Evolutionary conservation across 2,329 filamentous ascomycete genomes (phyloP).

Genomic region (Bisporella sp.): DNA sequence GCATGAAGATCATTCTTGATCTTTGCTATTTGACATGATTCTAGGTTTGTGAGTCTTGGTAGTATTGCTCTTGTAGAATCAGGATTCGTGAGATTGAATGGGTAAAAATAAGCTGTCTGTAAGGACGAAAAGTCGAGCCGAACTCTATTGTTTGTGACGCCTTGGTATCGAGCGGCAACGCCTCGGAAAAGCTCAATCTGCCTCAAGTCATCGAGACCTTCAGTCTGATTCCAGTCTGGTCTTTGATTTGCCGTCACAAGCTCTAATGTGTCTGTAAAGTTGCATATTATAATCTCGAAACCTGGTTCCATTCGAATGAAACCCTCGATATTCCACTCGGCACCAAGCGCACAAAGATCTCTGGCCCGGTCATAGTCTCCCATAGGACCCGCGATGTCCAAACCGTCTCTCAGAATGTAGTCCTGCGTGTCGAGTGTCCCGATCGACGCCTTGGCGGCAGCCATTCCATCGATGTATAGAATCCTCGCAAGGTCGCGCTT

Average conservation of each 20-base stretch:
- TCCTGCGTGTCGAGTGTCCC: constrained; percentile 67
- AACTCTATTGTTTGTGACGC: constrained; percentile 32
- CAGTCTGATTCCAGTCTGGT: constrained; percentile 4
- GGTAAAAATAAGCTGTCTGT: constrained; percentile 24
- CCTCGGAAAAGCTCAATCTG: constrained; percentile 32
- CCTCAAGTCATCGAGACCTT: background rate
- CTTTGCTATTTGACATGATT: constrained; percentile 20
- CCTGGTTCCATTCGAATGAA: constrained; percentile 62
- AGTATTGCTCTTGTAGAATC: constrained; percentile 7
- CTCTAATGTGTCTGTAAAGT: constrained; percentile 39
- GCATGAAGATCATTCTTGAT: constrained; percentile 37
- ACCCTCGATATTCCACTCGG: constrained; percentile 52
- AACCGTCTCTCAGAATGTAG: constrained; percentile 38
- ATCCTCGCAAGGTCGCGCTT: constrained; percentile 46
- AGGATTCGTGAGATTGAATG: constrained; percentile 23
- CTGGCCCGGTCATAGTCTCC: background rate
- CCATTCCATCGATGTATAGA: constrained; percentile 66
- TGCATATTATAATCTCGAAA: constrained; percentile 64
- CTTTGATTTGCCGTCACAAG: constrained; percentile 15
- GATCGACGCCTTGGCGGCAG: constrained; percentile 56
- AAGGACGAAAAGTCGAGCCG: constrained; percentile 23
- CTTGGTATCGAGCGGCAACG: constrained; percentile 34
- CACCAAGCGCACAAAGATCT: constrained; percentile 47
- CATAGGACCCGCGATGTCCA: constrained; percentile 3
- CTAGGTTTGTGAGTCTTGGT: constrained; percentile 14